A percentile compares a stretch with the other conserved stretches of the same genome.
Evolutionary conservation across 1,284 basidiomycete genomes (phyloP).

Genomic region (Austropuccinia psidii): DNA sequence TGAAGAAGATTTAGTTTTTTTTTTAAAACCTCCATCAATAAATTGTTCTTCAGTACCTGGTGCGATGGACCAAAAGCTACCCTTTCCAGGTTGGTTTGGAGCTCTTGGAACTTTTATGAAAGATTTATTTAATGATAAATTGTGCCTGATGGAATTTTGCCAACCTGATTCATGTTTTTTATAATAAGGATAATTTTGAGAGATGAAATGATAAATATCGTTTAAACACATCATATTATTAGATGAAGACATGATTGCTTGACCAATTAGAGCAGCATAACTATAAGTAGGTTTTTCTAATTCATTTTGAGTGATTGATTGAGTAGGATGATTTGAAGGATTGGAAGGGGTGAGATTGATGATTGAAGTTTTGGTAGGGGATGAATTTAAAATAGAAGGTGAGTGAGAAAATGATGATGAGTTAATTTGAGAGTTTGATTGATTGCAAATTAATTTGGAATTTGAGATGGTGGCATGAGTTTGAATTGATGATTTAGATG

Average conservation of each 20-base stretch:
- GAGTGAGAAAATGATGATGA: too few relatives aligned
- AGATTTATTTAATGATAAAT: conserved; percentile 67
- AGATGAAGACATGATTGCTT: conserved; percentile 77
- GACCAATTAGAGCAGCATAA: conserved; percentile 91
- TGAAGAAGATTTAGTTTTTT: too few relatives aligned
- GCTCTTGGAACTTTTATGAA: conserved; percentile 45
- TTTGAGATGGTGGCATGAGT: too few relatives aligned
- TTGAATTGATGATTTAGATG: too few relatives aligned
- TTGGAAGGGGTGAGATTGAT: background rate
- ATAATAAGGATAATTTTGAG: conserved; percentile 84
- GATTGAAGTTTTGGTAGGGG: background rate
- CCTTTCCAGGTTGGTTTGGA: conserved; percentile 49
- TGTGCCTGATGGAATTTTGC: conserved; percentile 86
- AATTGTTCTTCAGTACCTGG: conserved; percentile 45
- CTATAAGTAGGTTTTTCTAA: conserved; percentile 67
- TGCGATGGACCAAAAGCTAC: conserved; percentile 49
- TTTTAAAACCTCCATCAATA: conserved; percentile 44
- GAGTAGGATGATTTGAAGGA: background rate
- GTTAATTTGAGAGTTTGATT: too few relatives aligned
- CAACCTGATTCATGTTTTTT: conserved; percentile 88
- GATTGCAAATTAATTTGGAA: too few relatives aligned
- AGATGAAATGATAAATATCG: conserved; percentile 94
- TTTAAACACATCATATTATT: conserved; percentile 79
- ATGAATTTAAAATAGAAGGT: too few relatives aligned
- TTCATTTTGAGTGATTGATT: background rate